phyloP scores from a whole-genome alignment of 768 basidiomycete species.

The Psilocybe tampanensis region DNA sequence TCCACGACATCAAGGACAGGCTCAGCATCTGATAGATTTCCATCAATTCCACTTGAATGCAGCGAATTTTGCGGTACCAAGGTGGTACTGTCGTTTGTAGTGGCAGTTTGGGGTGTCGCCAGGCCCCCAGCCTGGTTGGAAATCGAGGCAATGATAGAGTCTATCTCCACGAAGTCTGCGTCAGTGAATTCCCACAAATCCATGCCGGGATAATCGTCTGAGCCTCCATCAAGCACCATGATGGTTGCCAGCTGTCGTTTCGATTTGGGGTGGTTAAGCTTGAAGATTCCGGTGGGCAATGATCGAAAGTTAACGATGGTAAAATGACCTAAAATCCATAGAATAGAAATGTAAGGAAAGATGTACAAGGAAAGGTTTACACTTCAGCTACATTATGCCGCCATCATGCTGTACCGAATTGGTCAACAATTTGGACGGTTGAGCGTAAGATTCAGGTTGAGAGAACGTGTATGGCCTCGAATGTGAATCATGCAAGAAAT shows the following conservation, averaged over 20 bases:
- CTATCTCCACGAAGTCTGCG: constrained; percentile 55
- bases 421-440: too few relatives aligned
- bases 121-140: neutral
- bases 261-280: too few relatives aligned
- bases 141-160: constrained; percentile 34
- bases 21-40: neutral
- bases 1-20: neutral
- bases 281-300: too few relatives aligned
- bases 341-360: too few relatives aligned
- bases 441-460: too few relatives aligned
- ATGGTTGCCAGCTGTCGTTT: constrained; percentile 1
- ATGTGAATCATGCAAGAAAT: too few relatives aligned
- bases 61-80: neutral
- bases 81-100: neutral
- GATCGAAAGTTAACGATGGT: too few relatives aligned
- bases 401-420: too few relatives aligned
- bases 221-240: constrained; percentile 24
- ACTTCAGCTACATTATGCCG: too few relatives aligned
- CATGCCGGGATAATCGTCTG: constrained; percentile 42
- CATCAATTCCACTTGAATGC: neutral
- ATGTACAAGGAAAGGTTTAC: too few relatives aligned
- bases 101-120: neutral
- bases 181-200: constrained; percentile 59
- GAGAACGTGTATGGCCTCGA: too few relatives aligned
- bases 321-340: too few relatives aligned